These are phyloP conservation scores for Ophiostoma triangulosporum DNA, from an alignment of 2,329 filamentous ascomycete genomes.

Conservation along the genomic window DNA sequence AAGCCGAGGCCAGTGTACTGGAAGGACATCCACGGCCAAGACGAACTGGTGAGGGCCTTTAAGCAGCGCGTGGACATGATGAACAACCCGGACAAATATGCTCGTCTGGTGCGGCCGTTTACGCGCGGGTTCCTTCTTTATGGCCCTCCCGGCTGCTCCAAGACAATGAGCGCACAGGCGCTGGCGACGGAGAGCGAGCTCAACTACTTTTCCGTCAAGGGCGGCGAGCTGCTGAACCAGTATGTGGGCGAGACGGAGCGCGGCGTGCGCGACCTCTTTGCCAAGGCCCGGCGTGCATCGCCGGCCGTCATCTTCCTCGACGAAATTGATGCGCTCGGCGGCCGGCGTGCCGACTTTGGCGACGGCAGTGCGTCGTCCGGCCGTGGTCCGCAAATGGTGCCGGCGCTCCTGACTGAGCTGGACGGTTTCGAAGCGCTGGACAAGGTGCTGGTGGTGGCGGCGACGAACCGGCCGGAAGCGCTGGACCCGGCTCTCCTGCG, in stretches of 20 bases:
- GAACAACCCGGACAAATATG: slow-evolving; percentile 19
- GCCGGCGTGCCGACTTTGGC: slow-evolving; percentile 32
- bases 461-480: slow-evolving; percentile 79
- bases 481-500: slow-evolving; percentile 78
- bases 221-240: slow-evolving; percentile 87
- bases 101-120: slow-evolving; percentile 21
- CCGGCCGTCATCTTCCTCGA: slow-evolving; percentile 96
- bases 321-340: slow-evolving; percentile 80
- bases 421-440: slow-evolving; percentile 80
- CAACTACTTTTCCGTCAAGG: slow-evolving; percentile 92
- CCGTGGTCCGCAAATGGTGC: slow-evolving; percentile 65
- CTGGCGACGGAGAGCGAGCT: slow-evolving; percentile 80
- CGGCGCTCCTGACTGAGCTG: slow-evolving; percentile 86
- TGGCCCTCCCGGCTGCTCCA: slow-evolving; percentile 86
- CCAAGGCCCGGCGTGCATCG: slow-evolving; percentile 68
- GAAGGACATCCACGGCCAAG: slow-evolving; percentile 78
- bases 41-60: slow-evolving; percentile 53
- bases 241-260: slow-evolving; percentile 93
- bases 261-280: slow-evolving; percentile 71
- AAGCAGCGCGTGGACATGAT: slow-evolving; percentile 34
- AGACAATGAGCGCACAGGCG: slow-evolving; percentile 83
- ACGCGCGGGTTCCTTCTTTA: slow-evolving; percentile 81
- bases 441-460: slow-evolving; percentile 76
- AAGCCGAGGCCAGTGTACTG: slow-evolving; percentile 78
- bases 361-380: slow-evolving; percentile 23